phyloP scores from a whole-genome alignment of 129 eudicot species.

The Centrapalus pauciflorus region DNA sequence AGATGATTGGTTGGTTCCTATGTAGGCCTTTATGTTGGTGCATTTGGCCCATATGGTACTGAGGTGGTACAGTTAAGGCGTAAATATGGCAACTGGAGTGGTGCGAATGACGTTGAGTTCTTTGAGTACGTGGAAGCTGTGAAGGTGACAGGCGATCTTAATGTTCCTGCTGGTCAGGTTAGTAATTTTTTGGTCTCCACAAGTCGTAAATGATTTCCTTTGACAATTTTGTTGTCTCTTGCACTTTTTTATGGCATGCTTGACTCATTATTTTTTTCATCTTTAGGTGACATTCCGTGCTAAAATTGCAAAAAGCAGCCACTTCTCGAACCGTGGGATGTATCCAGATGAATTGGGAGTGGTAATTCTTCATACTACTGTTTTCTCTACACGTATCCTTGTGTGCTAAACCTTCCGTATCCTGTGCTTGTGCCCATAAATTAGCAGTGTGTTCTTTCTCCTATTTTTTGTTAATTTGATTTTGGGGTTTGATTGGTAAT shows the following conservation, averaged over 20 bases:
- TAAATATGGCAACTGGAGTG: conserved; percentile 94
- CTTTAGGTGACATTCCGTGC: conserved; percentile 90
- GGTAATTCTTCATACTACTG: conserved; percentile 37
- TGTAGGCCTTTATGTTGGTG: conserved; percentile 90
- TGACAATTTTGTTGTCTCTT: not conserved
- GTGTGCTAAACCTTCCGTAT: not conserved
- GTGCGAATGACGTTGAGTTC: conserved; percentile 53
- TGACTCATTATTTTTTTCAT: not conserved
- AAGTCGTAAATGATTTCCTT: not conserved
- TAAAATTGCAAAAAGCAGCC: conserved; percentile 74
- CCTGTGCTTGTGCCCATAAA: too few relatives aligned
- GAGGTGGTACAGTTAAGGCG: conserved; percentile 94
- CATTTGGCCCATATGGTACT: conserved; percentile 96
- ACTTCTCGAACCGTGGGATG: conserved; percentile 63
- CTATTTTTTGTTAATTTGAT: not conserved
- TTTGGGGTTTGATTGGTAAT: not conserved
- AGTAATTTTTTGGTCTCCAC: not conserved
- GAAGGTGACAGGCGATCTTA: conserved; percentile 92
- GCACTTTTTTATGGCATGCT: conserved; percentile 1
- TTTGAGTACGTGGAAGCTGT: conserved; percentile 99
- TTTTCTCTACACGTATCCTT: too few relatives aligned
- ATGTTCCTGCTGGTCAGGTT: conserved; percentile 99
- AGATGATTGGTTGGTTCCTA: not conserved
- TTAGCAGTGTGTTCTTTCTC: too few relatives aligned
- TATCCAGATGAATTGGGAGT: conserved; percentile 96